Conservation (phyloP, 2,329 filamentous ascomycete genomes). For the Alternaria sp. region DNA sequence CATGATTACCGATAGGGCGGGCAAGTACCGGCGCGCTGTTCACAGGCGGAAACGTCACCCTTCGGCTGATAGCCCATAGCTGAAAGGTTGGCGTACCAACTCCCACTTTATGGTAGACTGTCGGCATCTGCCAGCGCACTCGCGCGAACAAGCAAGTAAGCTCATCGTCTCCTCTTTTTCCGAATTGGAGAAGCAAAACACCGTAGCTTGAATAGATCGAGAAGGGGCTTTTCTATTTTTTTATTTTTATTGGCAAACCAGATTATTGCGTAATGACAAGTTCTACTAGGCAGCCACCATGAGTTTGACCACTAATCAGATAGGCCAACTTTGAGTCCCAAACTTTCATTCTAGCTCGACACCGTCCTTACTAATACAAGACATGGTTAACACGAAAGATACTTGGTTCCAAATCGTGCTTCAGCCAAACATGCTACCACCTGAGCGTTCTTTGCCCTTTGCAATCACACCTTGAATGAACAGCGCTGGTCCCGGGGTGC, state of each 20-base stretch:
- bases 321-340: neutral
- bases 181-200: slow-evolving; percentile 1
- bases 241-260: neutral
- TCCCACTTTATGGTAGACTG: slow-evolving; percentile 1
- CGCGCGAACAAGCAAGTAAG: slow-evolving; percentile 2
- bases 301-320: neutral
- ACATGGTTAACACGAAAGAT: too few species aligned
- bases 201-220: neutral
- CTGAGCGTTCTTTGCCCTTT: neutral
- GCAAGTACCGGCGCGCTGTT: slow-evolving; percentile 2
- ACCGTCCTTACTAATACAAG: neutral
- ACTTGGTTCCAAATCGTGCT: too few species aligned
- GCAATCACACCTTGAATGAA: neutral
- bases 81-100: slow-evolving; percentile 3
- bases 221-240: neutral
- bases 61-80: slow-evolving; percentile 1
- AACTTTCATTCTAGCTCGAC: slow-evolving; percentile 5
- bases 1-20: slow-evolving; percentile 4
- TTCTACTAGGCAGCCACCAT: neutral
- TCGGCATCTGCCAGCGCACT: slow-evolving; percentile 7
- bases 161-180: neutral
- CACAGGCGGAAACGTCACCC: slow-evolving; percentile 1
- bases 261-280: neutral
- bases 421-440: neutral
- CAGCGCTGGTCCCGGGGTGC: neutral